These are phyloP conservation scores for Colletotrichum shisoi DNA, from an alignment of 2,329 filamentous ascomycete species.

Conservation along the genomic window DNA sequence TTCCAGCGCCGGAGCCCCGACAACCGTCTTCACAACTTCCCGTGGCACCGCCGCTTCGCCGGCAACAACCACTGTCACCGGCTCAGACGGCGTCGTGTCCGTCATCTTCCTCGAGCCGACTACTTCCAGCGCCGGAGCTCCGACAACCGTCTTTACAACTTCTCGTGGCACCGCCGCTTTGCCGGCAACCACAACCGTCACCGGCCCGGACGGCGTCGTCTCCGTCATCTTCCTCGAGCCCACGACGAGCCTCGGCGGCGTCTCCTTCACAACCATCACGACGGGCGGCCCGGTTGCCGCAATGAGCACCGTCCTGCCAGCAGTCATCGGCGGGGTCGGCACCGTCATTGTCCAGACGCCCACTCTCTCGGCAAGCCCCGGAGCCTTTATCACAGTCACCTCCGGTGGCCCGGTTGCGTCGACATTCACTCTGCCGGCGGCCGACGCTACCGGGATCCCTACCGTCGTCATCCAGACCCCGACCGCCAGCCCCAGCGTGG, in stretches of 20 bases:
- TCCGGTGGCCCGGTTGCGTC: constrained; percentile 8
- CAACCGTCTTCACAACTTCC: not conserved
- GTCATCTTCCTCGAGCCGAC: too few relatives aligned
- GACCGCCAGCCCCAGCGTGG: not conserved
- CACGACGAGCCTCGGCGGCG: not conserved
- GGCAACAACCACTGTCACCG: not conserved
- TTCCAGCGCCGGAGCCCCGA: too few relatives aligned
- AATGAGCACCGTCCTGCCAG: constrained; percentile 22
- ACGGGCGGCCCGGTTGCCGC: constrained; percentile 18
- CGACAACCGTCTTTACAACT: constrained; percentile 6
- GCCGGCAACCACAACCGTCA: not conserved
- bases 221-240: constrained; percentile 17
- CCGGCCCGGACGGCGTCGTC: not conserved
- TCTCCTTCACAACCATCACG: constrained; percentile 24
- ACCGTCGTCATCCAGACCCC: constrained; percentile 33
- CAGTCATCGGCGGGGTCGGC: constrained; percentile 15
- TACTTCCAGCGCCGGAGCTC: too few relatives aligned
- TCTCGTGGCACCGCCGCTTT: not conserved
- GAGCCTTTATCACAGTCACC: not conserved
- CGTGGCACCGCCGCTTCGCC: not conserved
- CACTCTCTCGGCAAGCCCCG: constrained; percentile 7
- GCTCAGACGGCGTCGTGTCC: too few relatives aligned
- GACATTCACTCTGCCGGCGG: not conserved
- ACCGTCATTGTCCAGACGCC: constrained; percentile 35
- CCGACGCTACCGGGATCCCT: not conserved